Conservation (phyloP, 2,329 filamentous ascomycete species). For the Madurella mycetomatis region DNA sequence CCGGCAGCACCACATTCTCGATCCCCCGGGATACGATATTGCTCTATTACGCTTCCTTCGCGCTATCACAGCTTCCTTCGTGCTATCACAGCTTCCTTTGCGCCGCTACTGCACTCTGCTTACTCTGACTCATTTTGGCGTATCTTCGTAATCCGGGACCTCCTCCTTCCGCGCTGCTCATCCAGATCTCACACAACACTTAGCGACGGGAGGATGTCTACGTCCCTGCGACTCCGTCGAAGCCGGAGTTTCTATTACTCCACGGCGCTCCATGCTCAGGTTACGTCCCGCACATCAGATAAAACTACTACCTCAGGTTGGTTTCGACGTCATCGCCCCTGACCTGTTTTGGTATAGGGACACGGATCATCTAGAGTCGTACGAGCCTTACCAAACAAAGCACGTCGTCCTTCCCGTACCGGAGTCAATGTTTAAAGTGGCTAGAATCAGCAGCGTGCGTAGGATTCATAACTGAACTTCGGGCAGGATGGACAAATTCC, state of each 20-base stretch:
- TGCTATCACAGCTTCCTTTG: too few species aligned
- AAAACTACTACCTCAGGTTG: slow-evolving; percentile 29
- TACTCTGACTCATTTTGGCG: too few species aligned
- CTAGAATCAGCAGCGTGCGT: slow-evolving; percentile 13
- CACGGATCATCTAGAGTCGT: slow-evolving; percentile 29
- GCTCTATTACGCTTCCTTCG: too few species aligned
- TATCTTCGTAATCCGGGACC: too few species aligned
- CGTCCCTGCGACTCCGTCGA: slow-evolving; percentile 11
- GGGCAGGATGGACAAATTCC: too few species aligned
- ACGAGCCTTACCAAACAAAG: slow-evolving; percentile 29
- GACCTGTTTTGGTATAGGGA: slow-evolving; percentile 40
- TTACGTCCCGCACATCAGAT: slow-evolving; percentile 31
- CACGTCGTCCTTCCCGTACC: slow-evolving; percentile 32
- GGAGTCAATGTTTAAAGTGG: slow-evolving; percentile 31
- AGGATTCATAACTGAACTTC: too few species aligned
- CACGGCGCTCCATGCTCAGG: slow-evolving; percentile 22
- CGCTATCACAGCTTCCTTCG: too few species aligned
- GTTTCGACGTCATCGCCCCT: slow-evolving; percentile 40
- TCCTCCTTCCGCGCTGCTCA: too few species aligned
- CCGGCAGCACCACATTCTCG: too few species aligned
- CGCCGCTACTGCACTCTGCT: too few species aligned
- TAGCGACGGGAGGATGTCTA: slow-evolving; percentile 17
- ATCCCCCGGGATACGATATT: too few species aligned
- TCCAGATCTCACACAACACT: too few species aligned
- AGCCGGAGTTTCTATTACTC: slow-evolving; percentile 21